Conservation (phyloP, 2,329 filamentous ascomycete genomes). For the Xylaria polymorpha region DNA sequence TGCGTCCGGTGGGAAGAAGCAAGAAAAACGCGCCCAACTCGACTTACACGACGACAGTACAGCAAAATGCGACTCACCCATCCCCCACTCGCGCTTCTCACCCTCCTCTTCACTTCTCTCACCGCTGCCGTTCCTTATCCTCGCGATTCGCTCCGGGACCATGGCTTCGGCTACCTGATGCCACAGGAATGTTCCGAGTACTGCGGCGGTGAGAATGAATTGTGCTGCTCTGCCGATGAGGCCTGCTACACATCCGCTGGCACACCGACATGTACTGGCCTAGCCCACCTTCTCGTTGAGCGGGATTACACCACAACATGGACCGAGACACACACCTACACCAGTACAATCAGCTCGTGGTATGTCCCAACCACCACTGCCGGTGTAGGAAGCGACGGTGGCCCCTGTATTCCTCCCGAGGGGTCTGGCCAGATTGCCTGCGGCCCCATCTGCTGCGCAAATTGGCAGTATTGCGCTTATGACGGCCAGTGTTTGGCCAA, state of each 20-base stretch:
- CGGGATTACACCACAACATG: conserved; percentile 65
- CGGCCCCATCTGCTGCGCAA: conserved; percentile 76
- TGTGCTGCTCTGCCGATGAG: conserved; percentile 64
- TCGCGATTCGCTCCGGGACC: conserved; percentile 60
- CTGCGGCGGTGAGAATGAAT: conserved; percentile 66
- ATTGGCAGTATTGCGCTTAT: conserved; percentile 73
- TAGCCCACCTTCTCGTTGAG: conserved; percentile 45
- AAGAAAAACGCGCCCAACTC: conserved; percentile 19
- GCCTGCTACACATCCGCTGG: conserved; percentile 64
- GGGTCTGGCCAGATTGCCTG: conserved; percentile 70
- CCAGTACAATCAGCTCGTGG: conserved; percentile 67
- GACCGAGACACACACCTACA: conserved; percentile 70
- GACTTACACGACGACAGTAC: conserved; percentile 32
- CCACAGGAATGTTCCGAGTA: conserved; percentile 61
- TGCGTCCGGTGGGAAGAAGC: conserved; percentile 30
- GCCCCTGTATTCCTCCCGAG: conserved; percentile 61
- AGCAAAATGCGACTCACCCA: conserved; percentile 52
- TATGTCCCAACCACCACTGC: conserved; percentile 59
- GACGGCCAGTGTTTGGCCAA: conserved; percentile 68
- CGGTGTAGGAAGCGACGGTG: conserved; percentile 49
- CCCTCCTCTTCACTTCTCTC: conserved; percentile 56
- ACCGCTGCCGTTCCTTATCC: conserved; percentile 62
- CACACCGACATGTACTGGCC: conserved; percentile 61
- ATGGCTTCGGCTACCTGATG: conserved; percentile 63
- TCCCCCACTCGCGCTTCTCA: conserved; percentile 47